These are phyloP conservation scores for Cotoneaster glaucophyllus DNA, from an alignment of 306 rosid species.

Conservation along the genomic window DNA sequence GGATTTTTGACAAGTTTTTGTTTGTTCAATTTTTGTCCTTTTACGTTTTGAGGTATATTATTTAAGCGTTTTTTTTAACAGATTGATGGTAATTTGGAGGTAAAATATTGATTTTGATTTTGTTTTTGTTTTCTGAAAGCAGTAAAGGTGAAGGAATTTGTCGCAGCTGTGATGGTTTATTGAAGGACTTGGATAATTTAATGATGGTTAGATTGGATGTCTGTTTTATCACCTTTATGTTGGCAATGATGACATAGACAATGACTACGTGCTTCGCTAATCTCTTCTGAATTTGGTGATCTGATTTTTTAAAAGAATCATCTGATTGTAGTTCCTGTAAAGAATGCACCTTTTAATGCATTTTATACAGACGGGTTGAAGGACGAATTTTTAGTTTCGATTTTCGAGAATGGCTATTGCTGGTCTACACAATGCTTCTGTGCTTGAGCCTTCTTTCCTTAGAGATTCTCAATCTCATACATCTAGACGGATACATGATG, in stretches of 20 bases:
- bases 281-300: slow-evolving; percentile 17
- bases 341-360: slow-evolving; percentile 36
- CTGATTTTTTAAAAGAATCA: slow-evolving; percentile 33
- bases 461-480: slow-evolving; percentile 64
- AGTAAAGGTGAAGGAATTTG: slow-evolving; percentile 26
- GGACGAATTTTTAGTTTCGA: slow-evolving; percentile 20
- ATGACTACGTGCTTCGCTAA: slow-evolving; percentile 16
- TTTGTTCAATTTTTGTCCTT: not conserved
- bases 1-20: not conserved
- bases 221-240: slow-evolving; percentile 15
- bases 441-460: slow-evolving; percentile 61
- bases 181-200: slow-evolving; percentile 7
- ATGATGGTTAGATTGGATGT: slow-evolving; percentile 12
- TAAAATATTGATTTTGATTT: not conserved
- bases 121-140: slow-evolving; percentile 16
- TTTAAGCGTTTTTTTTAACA: not conserved
- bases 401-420: slow-evolving; percentile 69
- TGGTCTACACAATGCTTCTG: slow-evolving; percentile 67
- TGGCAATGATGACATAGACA: slow-evolving; percentile 7
- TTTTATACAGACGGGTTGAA: slow-evolving; percentile 42
- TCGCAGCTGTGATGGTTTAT: slow-evolving; percentile 1
- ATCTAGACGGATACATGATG: slow-evolving; percentile 47
- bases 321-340: slow-evolving; percentile 18
- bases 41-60: not conserved
- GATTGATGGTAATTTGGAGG: not conserved